Evolutionary conservation across 1,284 basidiomycete genomes (phyloP).

Genomic region (Porodaedalea pini): DNA sequence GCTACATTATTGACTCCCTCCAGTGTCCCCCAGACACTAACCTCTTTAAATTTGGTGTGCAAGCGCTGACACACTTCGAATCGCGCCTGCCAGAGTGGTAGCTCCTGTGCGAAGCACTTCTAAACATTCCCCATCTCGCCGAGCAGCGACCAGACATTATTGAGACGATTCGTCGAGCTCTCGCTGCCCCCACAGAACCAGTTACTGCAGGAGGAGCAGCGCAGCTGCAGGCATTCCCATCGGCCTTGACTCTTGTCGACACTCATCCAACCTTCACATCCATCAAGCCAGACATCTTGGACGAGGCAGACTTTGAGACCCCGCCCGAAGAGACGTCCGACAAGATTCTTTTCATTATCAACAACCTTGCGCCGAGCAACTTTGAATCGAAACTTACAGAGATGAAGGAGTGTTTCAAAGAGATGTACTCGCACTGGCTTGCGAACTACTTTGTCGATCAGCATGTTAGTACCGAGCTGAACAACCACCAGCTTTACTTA

Average conservation of each 20-base stretch:
- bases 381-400: constrained; percentile 85
- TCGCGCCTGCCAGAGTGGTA: constrained; percentile 90
- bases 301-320: constrained; percentile 54
- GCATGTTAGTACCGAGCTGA: constrained; percentile 93
- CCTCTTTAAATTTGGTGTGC: constrained; percentile 93
- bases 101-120: constrained; percentile 85
- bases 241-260: constrained; percentile 37
- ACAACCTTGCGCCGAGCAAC: constrained; percentile 94
- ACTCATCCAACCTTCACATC: constrained; percentile 62
- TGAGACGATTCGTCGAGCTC: constrained; percentile 66
- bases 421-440: constrained; percentile 90
- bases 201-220: constrained; percentile 32
- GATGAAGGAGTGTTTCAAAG: constrained; percentile 78
- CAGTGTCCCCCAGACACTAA: constrained; percentile 88
- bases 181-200: constrained; percentile 50
- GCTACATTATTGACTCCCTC: constrained; percentile 94
- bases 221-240: constrained; percentile 37
- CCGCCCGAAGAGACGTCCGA: constrained; percentile 91
- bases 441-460: constrained; percentile 97
- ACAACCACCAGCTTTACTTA: constrained; percentile 95
- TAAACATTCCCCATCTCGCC: constrained; percentile 83
- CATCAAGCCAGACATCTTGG: constrained; percentile 63
- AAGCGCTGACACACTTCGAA: constrained; percentile 88
- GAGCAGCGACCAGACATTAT: constrained; percentile 88
- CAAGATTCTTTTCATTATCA: constrained; percentile 96